These are phyloP conservation scores for Lentinula raphanica DNA, from an alignment of 768 basidiomycete species.

Conservation along the genomic window DNA sequence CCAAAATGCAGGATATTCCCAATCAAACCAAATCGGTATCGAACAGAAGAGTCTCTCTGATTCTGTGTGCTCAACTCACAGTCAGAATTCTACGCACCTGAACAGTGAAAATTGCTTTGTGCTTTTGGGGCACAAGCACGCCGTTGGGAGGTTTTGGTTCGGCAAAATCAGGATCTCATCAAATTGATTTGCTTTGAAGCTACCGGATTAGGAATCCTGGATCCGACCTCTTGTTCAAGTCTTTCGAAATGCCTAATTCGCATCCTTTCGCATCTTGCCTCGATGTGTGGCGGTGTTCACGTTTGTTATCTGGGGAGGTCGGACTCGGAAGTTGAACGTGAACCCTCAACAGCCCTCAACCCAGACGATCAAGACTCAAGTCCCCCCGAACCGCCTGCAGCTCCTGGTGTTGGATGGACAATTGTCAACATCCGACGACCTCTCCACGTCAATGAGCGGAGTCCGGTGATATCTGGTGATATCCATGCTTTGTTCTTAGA, in stretches of 20 bases:
- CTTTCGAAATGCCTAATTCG: background rate
- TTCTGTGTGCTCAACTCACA: background rate
- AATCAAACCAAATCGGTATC: background rate
- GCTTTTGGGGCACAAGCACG: background rate
- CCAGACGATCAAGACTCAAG: too few species aligned
- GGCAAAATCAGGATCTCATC: background rate
- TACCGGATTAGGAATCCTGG: background rate
- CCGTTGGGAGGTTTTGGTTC: background rate
- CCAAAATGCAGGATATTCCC: background rate
- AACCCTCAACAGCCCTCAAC: too few species aligned
- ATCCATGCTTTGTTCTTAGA: too few species aligned
- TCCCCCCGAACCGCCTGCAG: too few species aligned
- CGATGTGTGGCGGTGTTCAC: background rate
- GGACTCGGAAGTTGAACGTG: too few species aligned
- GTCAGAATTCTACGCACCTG: background rate
- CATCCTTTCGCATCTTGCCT: background rate
- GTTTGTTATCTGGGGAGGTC: too few species aligned
- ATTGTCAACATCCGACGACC: too few species aligned
- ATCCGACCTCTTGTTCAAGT: background rate
- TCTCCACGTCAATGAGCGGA: background rate
- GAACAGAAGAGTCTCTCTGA: background rate
- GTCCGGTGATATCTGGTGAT: too few species aligned
- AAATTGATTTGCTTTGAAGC: background rate
- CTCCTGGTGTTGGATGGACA: too few species aligned
- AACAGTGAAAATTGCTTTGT: background rate